These are phyloP conservation scores for Talaromyces verruculosus DNA, from an alignment of 2,329 filamentous ascomycete species.

Conservation along the genomic window DNA sequence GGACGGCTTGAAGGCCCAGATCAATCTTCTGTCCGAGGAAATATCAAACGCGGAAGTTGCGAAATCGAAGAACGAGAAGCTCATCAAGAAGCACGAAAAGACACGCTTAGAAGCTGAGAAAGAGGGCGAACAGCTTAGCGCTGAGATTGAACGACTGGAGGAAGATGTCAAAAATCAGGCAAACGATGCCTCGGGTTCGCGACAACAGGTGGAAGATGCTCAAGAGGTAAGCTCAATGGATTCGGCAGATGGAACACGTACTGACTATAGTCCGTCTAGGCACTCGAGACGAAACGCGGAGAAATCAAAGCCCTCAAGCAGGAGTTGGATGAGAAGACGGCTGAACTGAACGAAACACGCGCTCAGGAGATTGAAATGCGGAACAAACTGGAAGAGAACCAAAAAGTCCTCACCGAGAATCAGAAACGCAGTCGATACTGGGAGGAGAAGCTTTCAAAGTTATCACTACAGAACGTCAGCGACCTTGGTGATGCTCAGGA, in stretches of 20 bases:
- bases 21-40: constrained; percentile 75
- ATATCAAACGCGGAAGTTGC: constrained; percentile 83
- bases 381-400: constrained; percentile 94
- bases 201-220: constrained; percentile 74
- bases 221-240: constrained; percentile 56
- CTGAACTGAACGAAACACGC: constrained; percentile 83
- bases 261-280: constrained; percentile 43
- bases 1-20: constrained; percentile 82
- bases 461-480: constrained; percentile 76
- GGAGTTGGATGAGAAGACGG: constrained; percentile 80
- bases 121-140: constrained; percentile 70
- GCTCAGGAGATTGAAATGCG: constrained; percentile 96
- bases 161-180: constrained; percentile 76
- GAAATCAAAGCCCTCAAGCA: constrained; percentile 77
- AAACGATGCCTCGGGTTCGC: constrained; percentile 70
- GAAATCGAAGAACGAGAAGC: constrained; percentile 91
- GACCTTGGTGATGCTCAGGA: constrained; percentile 61
- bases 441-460: constrained; percentile 84
- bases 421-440: constrained; percentile 81
- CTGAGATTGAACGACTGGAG: constrained; percentile 75
- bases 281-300: constrained; percentile 73
- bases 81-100: constrained; percentile 81
- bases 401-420: constrained; percentile 84
- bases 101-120: constrained; percentile 73
- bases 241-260: constrained; percentile 10